Evolutionary conservation across 176 grass and related monocot genomes (phyloP).

Genomic region (Musa acuminata): DNA sequence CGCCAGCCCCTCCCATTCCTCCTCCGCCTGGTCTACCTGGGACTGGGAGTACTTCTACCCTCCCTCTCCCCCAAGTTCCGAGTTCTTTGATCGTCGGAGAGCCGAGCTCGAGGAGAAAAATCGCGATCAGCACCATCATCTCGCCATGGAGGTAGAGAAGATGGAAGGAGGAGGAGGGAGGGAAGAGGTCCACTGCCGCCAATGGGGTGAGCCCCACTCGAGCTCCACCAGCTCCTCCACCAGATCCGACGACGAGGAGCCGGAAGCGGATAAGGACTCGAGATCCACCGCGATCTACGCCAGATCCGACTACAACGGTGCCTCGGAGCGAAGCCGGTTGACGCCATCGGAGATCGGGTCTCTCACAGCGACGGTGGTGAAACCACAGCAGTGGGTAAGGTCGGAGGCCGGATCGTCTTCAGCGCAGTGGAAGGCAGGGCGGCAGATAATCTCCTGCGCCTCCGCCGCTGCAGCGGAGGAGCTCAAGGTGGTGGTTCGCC

Average conservation of each 20-base stretch:
- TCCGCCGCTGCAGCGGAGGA: slow-evolving; percentile 35
- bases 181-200: slow-evolving; percentile 36
- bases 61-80: slow-evolving; percentile 87
- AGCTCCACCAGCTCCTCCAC: slow-evolving; percentile 21
- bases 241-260: slow-evolving; percentile 7
- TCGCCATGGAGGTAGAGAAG: slow-evolving; percentile 29
- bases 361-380: slow-evolving; percentile 22
- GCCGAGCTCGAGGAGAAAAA: slow-evolving; percentile 57
- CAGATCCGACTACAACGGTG: slow-evolving; percentile 56
- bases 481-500: slow-evolving; percentile 51
- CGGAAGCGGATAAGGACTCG: slow-evolving; percentile 6
- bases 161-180: slow-evolving; percentile 43
- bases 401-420: slow-evolving; percentile 39
- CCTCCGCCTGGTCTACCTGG: slow-evolving; percentile 48
- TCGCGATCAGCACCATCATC: slow-evolving; percentile 40
- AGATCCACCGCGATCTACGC: slow-evolving; percentile 44
- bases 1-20: slow-evolving; percentile 67
- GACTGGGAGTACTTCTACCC: slow-evolving; percentile 96
- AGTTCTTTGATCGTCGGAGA: slow-evolving; percentile 78
- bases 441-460: background rate
- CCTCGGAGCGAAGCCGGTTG: background rate
- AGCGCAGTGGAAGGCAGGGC: slow-evolving; percentile 13
- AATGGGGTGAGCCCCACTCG: slow-evolving; percentile 29
- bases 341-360: slow-evolving; percentile 26
- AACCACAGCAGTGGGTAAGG: slow-evolving; percentile 29